phyloP scores from a whole-genome alignment of 108 stramenopile genomes.

The Conticribra weissflogii region DNA sequence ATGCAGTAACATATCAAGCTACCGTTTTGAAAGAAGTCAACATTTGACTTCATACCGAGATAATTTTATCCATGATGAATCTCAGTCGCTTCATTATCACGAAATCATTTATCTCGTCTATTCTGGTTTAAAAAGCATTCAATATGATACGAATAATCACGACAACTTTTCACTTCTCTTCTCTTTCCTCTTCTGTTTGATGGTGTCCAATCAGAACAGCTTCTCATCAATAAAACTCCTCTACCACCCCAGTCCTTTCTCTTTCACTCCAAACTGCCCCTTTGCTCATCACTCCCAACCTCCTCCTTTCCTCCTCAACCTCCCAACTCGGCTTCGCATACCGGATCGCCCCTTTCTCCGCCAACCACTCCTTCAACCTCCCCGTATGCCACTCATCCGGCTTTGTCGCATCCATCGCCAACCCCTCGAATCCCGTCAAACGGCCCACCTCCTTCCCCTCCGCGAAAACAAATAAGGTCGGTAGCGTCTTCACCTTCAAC shows the following conservation, averaged over 20 bases:
- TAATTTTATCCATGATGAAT: too few relatives aligned
- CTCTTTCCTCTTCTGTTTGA: too few relatives aligned
- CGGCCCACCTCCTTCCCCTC: conserved; percentile 79
- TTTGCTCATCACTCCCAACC: conserved; percentile 42
- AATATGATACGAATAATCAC: too few relatives aligned
- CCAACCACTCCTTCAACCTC: conserved; percentile 71
- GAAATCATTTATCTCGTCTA: too few relatives aligned
- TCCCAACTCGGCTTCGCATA: conserved; percentile 61
- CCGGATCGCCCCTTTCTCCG: conserved; percentile 67
- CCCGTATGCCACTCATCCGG: conserved; percentile 81
- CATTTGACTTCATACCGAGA: too few relatives aligned
- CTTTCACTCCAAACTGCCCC: conserved; percentile 47
- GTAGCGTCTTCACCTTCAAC: conserved; percentile 76
- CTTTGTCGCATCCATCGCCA: conserved; percentile 51
- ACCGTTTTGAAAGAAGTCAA: too few relatives aligned
- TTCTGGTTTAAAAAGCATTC: too few relatives aligned
- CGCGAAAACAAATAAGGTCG: conserved; percentile 79
- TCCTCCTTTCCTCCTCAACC: conserved; percentile 48
- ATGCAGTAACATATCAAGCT: too few relatives aligned
- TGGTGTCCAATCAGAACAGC: too few relatives aligned
- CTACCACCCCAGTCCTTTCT: conserved; percentile 22
- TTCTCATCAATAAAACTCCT: conserved; percentile 26
- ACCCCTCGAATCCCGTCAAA: conserved; percentile 78
- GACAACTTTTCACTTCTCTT: too few relatives aligned
- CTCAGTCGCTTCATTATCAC: too few relatives aligned